A percentile compares a stretch with the other conserved stretches of the same genome.
Conservation (phyloP, 306 rosid species). For the Psophocarpus tetragonolobus region DNA sequence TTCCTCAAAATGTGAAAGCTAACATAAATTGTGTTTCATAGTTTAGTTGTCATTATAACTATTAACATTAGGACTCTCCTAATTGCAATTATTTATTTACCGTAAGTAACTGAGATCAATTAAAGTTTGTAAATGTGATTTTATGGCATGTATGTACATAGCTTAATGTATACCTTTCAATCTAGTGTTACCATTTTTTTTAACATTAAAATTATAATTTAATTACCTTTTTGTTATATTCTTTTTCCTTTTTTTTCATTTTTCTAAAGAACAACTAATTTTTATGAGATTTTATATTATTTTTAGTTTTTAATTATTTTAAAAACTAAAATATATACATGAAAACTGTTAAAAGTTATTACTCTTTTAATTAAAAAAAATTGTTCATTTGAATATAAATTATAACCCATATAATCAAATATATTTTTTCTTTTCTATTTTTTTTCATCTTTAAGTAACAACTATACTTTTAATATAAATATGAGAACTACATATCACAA, state of each 20-base stretch:
- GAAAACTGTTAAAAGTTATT: not conserved
- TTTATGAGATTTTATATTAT: too few species aligned
- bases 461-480: too few species aligned
- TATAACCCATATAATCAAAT: too few species aligned
- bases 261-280: too few species aligned
- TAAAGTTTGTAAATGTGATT: not conserved
- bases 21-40: slow-evolving; percentile 22
- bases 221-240: not conserved
- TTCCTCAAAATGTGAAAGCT: not conserved
- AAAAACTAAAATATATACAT: not conserved
- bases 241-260: not conserved
- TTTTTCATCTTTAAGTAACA: too few species aligned
- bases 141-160: not conserved
- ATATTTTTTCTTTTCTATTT: too few species aligned
- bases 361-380: too few species aligned
- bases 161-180: not conserved
- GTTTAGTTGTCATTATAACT: not conserved
- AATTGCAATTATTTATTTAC: not conserved
- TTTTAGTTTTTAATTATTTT: not conserved
- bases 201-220: not conserved
- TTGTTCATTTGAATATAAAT: too few species aligned
- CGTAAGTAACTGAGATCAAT: not conserved
- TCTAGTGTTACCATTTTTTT: not conserved
- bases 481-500: too few species aligned
- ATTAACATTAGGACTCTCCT: not conserved